Evolutionary conservation across 495 filamentous ascomycete genomes (phyloP).

Genomic region (Penicillium maclennaniae): DNA sequence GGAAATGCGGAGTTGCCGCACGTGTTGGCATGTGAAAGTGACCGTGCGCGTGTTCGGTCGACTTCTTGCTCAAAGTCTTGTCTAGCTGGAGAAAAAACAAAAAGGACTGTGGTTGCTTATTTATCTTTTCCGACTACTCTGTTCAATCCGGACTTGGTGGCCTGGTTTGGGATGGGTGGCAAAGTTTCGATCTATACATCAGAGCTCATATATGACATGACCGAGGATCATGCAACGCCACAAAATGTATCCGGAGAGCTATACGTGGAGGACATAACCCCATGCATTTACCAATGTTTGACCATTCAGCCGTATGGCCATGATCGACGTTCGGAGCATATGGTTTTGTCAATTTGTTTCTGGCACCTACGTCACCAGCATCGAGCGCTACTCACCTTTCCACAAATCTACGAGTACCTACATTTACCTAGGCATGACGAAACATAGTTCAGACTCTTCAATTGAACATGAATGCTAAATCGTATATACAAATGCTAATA

Average conservation of each 20-base stretch:
- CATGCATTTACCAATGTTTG: neutral
- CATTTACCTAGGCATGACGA: neutral
- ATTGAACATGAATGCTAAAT: neutral
- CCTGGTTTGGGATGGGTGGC: neutral
- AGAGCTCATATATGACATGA: neutral
- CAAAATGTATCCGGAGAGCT: too few relatives aligned
- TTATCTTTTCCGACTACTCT: neutral
- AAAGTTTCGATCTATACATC: neutral
- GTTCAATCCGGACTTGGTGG: neutral
- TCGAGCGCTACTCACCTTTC: neutral
- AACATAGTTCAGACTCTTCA: too few relatives aligned
- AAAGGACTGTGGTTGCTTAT: neutral
- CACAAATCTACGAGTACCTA: neutral
- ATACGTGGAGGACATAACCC: neutral
- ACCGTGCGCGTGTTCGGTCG: constrained; percentile 13
- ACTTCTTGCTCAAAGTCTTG: neutral
- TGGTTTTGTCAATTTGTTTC: too few relatives aligned
- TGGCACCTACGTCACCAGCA: neutral
- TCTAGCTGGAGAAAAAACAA: neutral
- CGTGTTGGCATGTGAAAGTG: constrained; percentile 23
- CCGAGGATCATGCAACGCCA: neutral
- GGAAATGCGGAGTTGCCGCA: constrained; percentile 30
- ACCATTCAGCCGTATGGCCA: neutral
- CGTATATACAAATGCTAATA: constrained; percentile 7
- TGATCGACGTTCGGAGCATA: neutral